Percentiles rank a stretch among this genome's conserved stretches.
phyloP scores from a whole-genome alignment of 1,139 yeast genomes.

The Scheffersomyces lignicola region DNA sequence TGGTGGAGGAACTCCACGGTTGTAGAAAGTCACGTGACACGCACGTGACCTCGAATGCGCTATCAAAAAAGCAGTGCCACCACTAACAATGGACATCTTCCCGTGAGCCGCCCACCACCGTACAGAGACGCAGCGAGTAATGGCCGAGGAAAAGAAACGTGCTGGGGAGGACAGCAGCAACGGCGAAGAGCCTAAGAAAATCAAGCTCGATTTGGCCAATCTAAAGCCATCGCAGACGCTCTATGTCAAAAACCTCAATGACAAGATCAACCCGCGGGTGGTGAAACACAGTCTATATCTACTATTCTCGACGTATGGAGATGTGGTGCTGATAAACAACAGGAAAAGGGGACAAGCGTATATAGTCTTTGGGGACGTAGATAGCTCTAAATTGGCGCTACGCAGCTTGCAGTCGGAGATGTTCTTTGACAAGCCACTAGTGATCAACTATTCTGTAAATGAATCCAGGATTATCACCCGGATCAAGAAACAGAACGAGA shows the following conservation, averaged over 20 bases:
- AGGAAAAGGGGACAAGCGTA: constrained; percentile 74
- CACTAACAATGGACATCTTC: too few relatives aligned
- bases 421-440: constrained; percentile 59
- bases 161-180: constrained; percentile 1
- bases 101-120: too few relatives aligned
- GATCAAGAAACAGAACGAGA: constrained; percentile 7
- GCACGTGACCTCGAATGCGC: too few relatives aligned
- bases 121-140: background rate
- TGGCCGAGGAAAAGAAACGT: constrained; percentile 9
- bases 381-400: constrained; percentile 56
- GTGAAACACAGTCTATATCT: constrained; percentile 59
- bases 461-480: constrained; percentile 28
- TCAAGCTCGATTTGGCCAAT: constrained; percentile 10
- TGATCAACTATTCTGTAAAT: constrained; percentile 46
- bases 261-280: constrained; percentile 48
- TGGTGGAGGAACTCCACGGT: too few relatives aligned
- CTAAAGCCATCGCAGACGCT: constrained; percentile 45
- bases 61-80: too few relatives aligned
- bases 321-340: constrained; percentile 55
- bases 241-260: constrained; percentile 67
- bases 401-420: constrained; percentile 45
- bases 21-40: too few relatives aligned
- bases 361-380: constrained; percentile 51
- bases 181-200: constrained; percentile 7
- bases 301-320: constrained; percentile 68